Percentiles rank a stretch among this genome's conserved stretches.
Evolutionary conservation across 2,329 filamentous ascomycete genomes (phyloP).

Genomic region (Neodidymelliopsis sp.): DNA sequence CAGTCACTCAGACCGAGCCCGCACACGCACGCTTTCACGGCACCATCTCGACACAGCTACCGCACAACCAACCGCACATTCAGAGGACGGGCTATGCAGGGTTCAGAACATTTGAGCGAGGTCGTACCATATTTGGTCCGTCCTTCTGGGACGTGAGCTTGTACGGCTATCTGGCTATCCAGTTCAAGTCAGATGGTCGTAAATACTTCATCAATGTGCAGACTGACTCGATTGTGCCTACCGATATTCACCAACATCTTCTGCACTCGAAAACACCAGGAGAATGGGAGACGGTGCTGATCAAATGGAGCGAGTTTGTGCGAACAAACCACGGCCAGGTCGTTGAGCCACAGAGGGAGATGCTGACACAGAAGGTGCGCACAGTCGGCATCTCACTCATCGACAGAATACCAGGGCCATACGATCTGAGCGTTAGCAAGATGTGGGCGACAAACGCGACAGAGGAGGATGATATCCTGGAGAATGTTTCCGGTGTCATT

Average conservation of each 20-base stretch:
- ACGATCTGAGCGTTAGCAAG: conserved; percentile 82
- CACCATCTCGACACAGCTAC: conserved; percentile 84
- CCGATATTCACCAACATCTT: conserved; percentile 95
- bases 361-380: conserved; percentile 83
- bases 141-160: conserved; percentile 88
- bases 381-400: conserved; percentile 89
- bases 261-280: conserved; percentile 80
- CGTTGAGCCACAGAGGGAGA: conserved; percentile 89
- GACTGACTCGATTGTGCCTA: conserved; percentile 90
- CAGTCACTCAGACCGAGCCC: conserved; percentile 55
- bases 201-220: conserved; percentile 96
- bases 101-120: conserved; percentile 82
- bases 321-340: conserved; percentile 92
- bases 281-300: conserved; percentile 93
- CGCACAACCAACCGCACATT: conserved; percentile 74
- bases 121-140: conserved; percentile 82
- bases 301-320: conserved; percentile 92
- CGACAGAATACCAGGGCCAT: conserved; percentile 86
- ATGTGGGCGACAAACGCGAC: conserved; percentile 88
- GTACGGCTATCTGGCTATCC: conserved; percentile 85
- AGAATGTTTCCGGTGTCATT: conserved; percentile 34
- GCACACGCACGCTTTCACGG: conserved; percentile 85
- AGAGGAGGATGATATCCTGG: conserved; percentile 45
- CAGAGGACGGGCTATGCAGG: conserved; percentile 87
- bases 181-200: conserved; percentile 87